Base-by-base conservation (phyloP, 2,329 filamentous ascomycete species). In the Penicillium sp. region DNA sequence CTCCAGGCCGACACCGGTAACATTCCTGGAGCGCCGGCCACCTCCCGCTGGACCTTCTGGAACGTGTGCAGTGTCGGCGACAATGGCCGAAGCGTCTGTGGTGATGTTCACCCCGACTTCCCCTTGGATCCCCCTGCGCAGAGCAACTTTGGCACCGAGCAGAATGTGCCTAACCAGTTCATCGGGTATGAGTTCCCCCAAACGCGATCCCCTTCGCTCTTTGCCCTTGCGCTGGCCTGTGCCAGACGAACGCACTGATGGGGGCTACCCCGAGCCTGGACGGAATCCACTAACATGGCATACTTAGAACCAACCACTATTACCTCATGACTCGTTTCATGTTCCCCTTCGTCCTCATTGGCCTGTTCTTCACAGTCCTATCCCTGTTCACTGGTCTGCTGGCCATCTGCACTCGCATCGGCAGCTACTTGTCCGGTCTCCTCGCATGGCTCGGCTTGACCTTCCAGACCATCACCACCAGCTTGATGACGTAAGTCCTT, bases 41-140 rank as follows among this genome's bases (percentile, higher is more conserved):
- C 78, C 13, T 84, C 88, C 9, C 84, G 91, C 72, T 97, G 91
- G 91, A 94, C 90, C 33, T 95, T 86, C 72, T 93, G 94, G 76
- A 84, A 87, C 67, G 76, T 94, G 52, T 95, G 90, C 72, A 81
- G 83, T 45, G 74, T 74, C 28, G 73, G 72, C 52, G 80, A 52
- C 33, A 68, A 72, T 40, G 76, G 76, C 28, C 67, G 83, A 65
- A 75, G 74, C 44, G 71, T 86, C 69, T 96, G 89, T 71, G 79
- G 82, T 51, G 62, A 62, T 1, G 77, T 81, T 13, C 76, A 83
- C 18, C 85, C 83, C 1, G 79, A 69, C 61, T 85, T 66, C 72
- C 88, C 71, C 64, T 93, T 76, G 76, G 87, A 77, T 57, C 80
- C 80, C 11, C 72, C 76, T 11, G 68, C 65, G 32, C 54, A 61